These are phyloP conservation scores for Mangifera indica DNA, from an alignment of 345 rosid species.

Conservation along the genomic window DNA sequence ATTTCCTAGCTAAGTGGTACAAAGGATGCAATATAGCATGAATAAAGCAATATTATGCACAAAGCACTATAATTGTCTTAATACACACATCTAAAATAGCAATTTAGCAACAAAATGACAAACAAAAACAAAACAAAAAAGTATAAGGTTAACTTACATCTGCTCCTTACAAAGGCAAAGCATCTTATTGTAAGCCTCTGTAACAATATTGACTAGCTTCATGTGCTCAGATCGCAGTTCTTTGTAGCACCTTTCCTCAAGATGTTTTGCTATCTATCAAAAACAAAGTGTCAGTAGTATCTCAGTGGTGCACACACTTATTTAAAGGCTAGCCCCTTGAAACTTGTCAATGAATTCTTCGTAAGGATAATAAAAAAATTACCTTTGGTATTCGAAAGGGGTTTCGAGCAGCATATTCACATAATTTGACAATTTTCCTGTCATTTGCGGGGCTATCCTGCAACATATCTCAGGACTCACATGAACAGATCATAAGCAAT, in stretches of 20 bases:
- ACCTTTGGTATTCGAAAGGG: conserved; percentile 94
- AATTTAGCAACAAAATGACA: neutral
- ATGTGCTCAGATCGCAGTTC: conserved; percentile 72
- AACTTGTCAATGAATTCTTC: neutral
- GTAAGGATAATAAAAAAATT: conserved; percentile 1
- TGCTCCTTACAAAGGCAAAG: conserved; percentile 81
- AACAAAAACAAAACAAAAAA: neutral
- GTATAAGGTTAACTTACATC: conserved; percentile 50
- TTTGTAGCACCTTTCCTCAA: conserved; percentile 89
- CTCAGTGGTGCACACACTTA: neutral
- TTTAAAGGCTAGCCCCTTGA: conserved; percentile 2
- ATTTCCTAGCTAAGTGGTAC: neutral
- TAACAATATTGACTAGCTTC: conserved; percentile 61
- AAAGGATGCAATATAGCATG: neutral
- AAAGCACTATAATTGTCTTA: neutral
- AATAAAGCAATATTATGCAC: neutral
- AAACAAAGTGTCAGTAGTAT: conserved; percentile 15
- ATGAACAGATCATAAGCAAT: neutral
- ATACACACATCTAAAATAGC: neutral
- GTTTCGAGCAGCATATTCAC: conserved; percentile 91
- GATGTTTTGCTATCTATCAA: conserved; percentile 77
- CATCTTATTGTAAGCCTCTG: conserved; percentile 71
- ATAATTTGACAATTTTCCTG: conserved; percentile 78
- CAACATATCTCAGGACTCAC: neutral
- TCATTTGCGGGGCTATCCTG: conserved; percentile 79